Evolutionary conservation across 1,139 yeast genomes (phyloP).

Genomic region (Lodderomyces theae): DNA sequence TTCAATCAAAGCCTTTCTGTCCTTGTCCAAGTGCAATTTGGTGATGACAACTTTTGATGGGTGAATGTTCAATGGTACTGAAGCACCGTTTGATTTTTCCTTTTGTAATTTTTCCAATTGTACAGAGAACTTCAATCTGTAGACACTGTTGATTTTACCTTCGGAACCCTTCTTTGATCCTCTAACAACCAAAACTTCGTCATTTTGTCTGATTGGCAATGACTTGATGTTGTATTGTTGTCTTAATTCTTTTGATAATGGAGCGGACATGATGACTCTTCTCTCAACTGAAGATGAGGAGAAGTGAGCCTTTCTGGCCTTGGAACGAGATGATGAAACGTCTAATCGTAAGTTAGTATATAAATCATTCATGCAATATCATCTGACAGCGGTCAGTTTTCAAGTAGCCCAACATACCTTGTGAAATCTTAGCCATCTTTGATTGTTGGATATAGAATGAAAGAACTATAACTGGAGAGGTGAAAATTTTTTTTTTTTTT

Average conservation of each 20-base stretch:
- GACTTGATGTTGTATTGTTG: slow-evolving; percentile 95
- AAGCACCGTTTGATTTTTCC: slow-evolving; percentile 98
- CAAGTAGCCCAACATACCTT: slow-evolving; percentile 1
- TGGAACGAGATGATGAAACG: slow-evolving; percentile 99
- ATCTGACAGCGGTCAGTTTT: background rate
- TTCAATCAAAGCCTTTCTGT: slow-evolving; percentile 95
- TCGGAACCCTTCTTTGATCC: slow-evolving; percentile 99
- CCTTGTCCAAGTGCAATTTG: slow-evolving; percentile 96
- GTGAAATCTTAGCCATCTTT: slow-evolving; percentile 5
- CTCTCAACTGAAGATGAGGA: slow-evolving; percentile 95
- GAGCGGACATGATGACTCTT: slow-evolving; percentile 96
- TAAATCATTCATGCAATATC: no score
- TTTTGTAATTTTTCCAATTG: slow-evolving; percentile 97
- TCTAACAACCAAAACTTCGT: slow-evolving; percentile 93
- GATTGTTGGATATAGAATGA: background rate
- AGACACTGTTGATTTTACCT: slow-evolving; percentile 96
- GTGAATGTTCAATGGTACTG: slow-evolving; percentile 96
- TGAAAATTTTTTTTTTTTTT: slow-evolving; percentile 4
- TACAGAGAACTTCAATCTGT: slow-evolving; percentile 97
- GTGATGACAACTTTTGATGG: slow-evolving; percentile 99
- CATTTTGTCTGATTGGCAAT: slow-evolving; percentile 98
- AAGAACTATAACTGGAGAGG: background rate
- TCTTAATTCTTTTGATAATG: slow-evolving; percentile 98
- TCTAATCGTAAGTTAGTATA: slow-evolving; percentile 49
- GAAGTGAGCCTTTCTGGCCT: slow-evolving; percentile 99